A percentile compares a stretch with the other conserved stretches of the same genome.
Conservation (phyloP, 495 filamentous ascomycete genomes). For the Lasiosphaeria hispida region DNA sequence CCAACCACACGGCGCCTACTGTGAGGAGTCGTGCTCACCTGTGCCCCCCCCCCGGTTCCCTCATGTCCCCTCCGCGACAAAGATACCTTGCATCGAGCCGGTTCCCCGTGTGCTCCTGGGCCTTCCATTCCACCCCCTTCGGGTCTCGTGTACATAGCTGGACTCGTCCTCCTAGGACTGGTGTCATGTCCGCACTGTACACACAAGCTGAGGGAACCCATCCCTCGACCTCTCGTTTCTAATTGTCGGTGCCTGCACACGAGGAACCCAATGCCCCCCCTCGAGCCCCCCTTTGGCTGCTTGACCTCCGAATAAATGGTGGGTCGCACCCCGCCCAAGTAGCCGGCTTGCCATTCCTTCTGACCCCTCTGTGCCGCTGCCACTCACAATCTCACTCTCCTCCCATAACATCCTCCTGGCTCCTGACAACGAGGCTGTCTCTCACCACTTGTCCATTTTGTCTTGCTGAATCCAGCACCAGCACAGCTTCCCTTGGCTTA, state of each 20-base stretch:
- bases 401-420: not conserved
- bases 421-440: not conserved
- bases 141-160: not conserved
- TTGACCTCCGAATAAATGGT: constrained; percentile 33
- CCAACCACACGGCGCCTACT: constrained; percentile 32
- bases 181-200: constrained; percentile 7
- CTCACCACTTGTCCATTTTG: too few species aligned
- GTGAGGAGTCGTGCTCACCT: constrained; percentile 17
- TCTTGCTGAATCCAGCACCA: too few species aligned
- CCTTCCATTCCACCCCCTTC: not conserved
- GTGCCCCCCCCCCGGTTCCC: constrained; percentile 7
- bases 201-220: constrained; percentile 3
- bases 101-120: not conserved
- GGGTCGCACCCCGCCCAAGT: constrained; percentile 35
- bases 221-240: constrained; percentile 3
- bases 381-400: constrained; percentile 9
- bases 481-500: not conserved
- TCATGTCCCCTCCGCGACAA: constrained; percentile 7
- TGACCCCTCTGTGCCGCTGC: constrained; percentile 30
- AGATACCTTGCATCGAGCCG: constrained; percentile 9
- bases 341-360: constrained; percentile 30
- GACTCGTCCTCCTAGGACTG: not conserved
- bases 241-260: constrained; percentile 2
- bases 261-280: constrained; percentile 18
- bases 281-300: not conserved